Evolutionary conservation across 208 protist species (phyloP).

Genomic region (Angomonas deanei): DNA sequence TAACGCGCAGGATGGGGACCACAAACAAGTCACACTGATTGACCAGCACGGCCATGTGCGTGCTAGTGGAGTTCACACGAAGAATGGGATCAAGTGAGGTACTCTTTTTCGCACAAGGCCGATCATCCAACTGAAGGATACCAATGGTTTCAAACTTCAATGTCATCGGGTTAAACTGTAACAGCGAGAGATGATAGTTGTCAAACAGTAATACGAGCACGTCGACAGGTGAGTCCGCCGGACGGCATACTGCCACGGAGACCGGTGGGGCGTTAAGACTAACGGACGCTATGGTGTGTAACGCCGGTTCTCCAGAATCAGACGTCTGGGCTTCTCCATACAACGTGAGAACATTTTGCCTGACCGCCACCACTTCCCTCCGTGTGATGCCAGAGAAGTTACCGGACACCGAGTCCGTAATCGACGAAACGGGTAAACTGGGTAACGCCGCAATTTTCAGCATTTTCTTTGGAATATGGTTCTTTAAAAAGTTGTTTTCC

Average conservation of each 20-base stretch:
- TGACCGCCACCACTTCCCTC: conserved; percentile 59
- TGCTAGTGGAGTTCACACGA: conserved; percentile 59
- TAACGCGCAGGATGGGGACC: conserved; percentile 37
- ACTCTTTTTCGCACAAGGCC: conserved; percentile 24
- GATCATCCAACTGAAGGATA: conserved; percentile 79
- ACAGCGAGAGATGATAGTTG: conserved; percentile 80
- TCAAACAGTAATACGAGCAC: conserved; percentile 72
- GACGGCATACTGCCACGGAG: conserved; percentile 41
- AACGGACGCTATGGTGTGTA: conserved; percentile 37
- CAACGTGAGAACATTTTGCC: conserved; percentile 65
- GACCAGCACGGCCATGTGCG: conserved; percentile 57
- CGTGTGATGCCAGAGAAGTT: conserved; percentile 35
- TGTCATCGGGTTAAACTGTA: conserved; percentile 57
- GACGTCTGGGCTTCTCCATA: conserved; percentile 21
- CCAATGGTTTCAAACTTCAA: conserved; percentile 63
- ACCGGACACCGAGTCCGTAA: conserved; percentile 73
- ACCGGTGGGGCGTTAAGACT: conserved; percentile 64
- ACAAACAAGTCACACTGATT: conserved; percentile 67
- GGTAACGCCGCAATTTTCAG: conserved; percentile 67
- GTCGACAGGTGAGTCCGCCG: conserved; percentile 42
- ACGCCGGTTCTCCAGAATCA: background rate
- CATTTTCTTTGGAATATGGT: conserved; percentile 34
- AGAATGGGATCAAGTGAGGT: conserved; percentile 52
- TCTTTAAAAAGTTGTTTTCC: conserved; percentile 4
- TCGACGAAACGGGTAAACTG: conserved; percentile 57